Evolutionary conservation across 2,329 filamentous ascomycete species (phyloP), one percentile per base, ranked within the genome.

Genomic region (Colletotrichum tofieldiae): DNA sequence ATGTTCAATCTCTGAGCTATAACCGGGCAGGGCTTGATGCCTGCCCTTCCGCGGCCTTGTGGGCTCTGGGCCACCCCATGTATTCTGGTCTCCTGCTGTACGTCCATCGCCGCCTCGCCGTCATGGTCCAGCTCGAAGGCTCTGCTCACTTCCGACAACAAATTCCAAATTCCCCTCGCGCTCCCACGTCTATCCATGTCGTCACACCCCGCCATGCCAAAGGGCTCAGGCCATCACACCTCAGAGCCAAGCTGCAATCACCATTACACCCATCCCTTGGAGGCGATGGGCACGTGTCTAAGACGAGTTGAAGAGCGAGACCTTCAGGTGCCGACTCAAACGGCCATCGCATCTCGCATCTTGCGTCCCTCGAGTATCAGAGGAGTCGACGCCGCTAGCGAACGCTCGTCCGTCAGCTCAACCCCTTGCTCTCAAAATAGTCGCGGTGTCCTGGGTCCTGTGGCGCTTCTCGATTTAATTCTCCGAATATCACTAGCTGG

Each of bases 81-180:
- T 6, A 5, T 41, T 5, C 35, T 6, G 29, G 29, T 54, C 32
- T 32, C 52, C 61, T 35, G 39, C 39, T 39, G 12, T 20, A 62
- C 26, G 52, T n/a, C 51, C 43, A 58, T 43, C 5, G 23, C 54
- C 47, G 37, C 20, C 55, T 61, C 20, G 43, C 54, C 23, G 29
- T 52, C 62, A 39, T 39, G 26, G 39, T 66, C 63, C 56, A 63
- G 51, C 43, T 63, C 26, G 26, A 39, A 35, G 23, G 52, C 32
- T 51, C 32, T 39, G 35, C 68, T 51, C 58, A 20, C 51, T 58
- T 58, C 51, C n/a, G 18, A 43, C 12, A 5, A 14, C 18, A 2
- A 43, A 68, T 71, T 71, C 58, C 68, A 71, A 71, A 71, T 68
- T 52, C 32, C 20, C 23, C 32, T 11, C n/a, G 37, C 26, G 52